phyloP scores from a whole-genome alignment of 2,329 filamentous ascomycete genomes.

The Diaporthe sp. region DNA sequence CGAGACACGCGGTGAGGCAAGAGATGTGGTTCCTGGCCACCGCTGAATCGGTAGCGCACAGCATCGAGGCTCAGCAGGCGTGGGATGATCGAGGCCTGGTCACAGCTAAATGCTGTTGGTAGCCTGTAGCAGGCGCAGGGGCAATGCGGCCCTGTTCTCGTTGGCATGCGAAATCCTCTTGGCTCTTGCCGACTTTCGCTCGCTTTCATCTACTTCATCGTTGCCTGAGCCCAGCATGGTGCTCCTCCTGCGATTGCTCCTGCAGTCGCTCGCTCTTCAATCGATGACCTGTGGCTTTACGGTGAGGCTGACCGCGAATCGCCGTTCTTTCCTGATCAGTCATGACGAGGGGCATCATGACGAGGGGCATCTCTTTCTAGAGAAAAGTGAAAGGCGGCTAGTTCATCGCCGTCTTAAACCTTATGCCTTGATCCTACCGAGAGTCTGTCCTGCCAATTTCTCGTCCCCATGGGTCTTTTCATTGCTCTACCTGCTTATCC shows the following conservation, averaged over 20 bases:
- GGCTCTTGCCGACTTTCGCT: too few species aligned
- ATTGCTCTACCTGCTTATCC: neutral
- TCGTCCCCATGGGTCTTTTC: neutral
- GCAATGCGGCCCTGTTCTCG: neutral
- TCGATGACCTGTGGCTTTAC: neutral
- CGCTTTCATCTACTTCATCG: neutral
- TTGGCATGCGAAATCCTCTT: neutral
- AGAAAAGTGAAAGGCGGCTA: neutral
- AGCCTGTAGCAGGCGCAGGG: neutral
- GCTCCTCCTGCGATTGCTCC: neutral
- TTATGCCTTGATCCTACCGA: neutral
- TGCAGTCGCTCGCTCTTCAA: neutral
- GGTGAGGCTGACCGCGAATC: too few species aligned
- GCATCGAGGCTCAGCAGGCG: neutral
- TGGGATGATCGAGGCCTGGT: too few species aligned
- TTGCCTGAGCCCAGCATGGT: neutral
- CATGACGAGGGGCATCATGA: neutral
- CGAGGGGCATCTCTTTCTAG: neutral
- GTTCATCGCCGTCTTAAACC: too few species aligned
- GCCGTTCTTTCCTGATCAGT: neutral
- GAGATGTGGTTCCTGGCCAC: too few species aligned
- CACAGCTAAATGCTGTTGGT: neutral
- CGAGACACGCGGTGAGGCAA: neutral
- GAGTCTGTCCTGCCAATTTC: too few species aligned
- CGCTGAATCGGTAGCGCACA: neutral